Conservation (phyloP, 257 asterid genomes). For the Schizonepeta tenuifolia region DNA sequence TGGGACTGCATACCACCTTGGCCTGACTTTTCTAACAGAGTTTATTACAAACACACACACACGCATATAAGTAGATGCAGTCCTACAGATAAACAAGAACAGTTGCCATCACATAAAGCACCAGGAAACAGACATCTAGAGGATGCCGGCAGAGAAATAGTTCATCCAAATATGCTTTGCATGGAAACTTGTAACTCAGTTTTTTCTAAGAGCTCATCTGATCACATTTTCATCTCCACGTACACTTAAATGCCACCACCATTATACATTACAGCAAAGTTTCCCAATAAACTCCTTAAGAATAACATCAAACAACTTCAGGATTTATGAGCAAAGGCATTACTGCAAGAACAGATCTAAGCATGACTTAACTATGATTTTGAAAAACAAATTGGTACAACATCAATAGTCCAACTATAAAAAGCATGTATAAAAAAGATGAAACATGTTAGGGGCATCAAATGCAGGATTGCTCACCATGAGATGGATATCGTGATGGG, state of each 20-base stretch:
- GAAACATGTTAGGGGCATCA: slow-evolving; percentile 9
- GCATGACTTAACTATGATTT: not conserved
- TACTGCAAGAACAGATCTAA: slow-evolving; percentile 13
- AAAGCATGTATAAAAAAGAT: slow-evolving; percentile 17
- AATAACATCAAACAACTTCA: slow-evolving; percentile 7
- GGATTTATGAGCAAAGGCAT: slow-evolving; percentile 7
- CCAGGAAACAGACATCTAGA: not conserved
- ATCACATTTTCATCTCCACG: not conserved
- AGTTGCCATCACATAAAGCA: not conserved
- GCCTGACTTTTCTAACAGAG: not conserved
- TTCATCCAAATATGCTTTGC: not conserved
- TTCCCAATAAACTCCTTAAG: not conserved
- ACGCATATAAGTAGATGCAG: not conserved
- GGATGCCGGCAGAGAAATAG: not conserved
- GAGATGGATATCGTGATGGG: slow-evolving; percentile 56
- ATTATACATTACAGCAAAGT: not conserved
- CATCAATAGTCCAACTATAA: not conserved
- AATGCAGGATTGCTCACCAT: slow-evolving; percentile 57
- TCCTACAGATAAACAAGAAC: not conserved
- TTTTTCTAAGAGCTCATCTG: not conserved
- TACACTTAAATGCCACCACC: not conserved
- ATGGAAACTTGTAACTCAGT: not conserved
- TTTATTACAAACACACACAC: not conserved
- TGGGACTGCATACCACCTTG: no score
- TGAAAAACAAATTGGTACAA: slow-evolving; percentile 1